Base-by-base conservation (phyloP, 2,329 filamentous ascomycete species). In the Fusarium sp. region DNA sequence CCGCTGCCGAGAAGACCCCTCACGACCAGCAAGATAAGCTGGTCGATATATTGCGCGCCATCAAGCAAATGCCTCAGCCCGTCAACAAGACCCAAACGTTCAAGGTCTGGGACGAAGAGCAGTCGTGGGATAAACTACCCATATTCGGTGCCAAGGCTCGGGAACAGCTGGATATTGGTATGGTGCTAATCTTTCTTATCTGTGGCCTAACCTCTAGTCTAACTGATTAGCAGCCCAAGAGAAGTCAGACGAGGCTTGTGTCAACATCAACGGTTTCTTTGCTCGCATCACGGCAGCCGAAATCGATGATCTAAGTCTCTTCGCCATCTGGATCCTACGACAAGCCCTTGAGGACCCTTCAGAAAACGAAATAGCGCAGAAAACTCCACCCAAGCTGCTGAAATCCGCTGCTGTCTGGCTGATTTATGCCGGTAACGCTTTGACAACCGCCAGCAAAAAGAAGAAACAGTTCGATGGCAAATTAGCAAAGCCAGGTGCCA, bases 11-110 rank as follows among this genome's bases (percentile, higher is more conserved):
- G 50, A 41, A 69, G 44, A 69, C 52, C 38, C 47, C 66, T 9
- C 61, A 66, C n/a, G 52, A 54, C 39, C 45, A 65, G 53, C 66
- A 69, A 43, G 57, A 44, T 28, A 68, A 65, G 41, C 57, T 69
- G 36, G 66, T 69, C 28, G 54, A 63, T 29, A 45, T 67, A 34
- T 13, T 69, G 49, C 64, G 49, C 12, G 54, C 56, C 15, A 69
- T 69, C 44, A 61, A 64, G 36, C 9, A 15, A 7, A 49, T 67
- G 42, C 49, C 45, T 5, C 49, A 52, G 48, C 47, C 52, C 11
- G 40, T 42, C 24, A 45, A 64, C 35, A 45, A 52, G 15, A 28
- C 35, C 28, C 56, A 53, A 42, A 69, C 55, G 48, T 8, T 65
- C 19, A 43, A 40, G 11, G 46, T 69, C n/a, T 67, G 64, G 66